Percentiles rank a stretch among this genome's conserved stretches.
Conservation (phyloP, 2,329 filamentous ascomycete species). For the Fusarium floridanum region DNA sequence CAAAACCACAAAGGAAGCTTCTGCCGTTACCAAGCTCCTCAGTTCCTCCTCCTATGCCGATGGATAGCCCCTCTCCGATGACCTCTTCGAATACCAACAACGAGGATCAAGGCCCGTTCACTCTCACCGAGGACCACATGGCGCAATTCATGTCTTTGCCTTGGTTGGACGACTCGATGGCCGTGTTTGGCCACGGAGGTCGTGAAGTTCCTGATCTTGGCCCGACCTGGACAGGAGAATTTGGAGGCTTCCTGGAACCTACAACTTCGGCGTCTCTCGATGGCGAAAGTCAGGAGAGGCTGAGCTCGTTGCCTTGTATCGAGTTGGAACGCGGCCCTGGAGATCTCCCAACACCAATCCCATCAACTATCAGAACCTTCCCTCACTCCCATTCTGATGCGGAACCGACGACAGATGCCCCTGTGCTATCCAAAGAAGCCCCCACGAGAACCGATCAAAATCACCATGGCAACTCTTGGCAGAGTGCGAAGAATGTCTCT, state of each 20-base stretch:
- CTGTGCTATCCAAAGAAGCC: neutral
- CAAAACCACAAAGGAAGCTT: neutral
- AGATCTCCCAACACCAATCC: neutral
- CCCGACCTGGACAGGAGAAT: neutral
- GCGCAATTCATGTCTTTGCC: constrained; percentile 10
- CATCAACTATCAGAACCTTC: neutral
- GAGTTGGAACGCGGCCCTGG: neutral
- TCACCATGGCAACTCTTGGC: neutral
- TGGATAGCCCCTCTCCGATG: neutral
- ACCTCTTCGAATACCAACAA: neutral
- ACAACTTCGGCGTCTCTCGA: neutral
- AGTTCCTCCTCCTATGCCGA: neutral
- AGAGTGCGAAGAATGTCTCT: neutral
- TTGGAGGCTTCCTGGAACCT: neutral
- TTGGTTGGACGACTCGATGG: constrained; percentile 3
- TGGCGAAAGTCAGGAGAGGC: neutral
- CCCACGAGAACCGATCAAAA: neutral
- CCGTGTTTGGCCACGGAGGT: neutral
- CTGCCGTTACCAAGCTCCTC: constrained; percentile 1
- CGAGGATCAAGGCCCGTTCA: neutral
- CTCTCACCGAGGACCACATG: constrained; percentile 6
- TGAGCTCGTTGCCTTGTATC: neutral
- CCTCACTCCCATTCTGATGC: neutral
- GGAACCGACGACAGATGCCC: neutral
- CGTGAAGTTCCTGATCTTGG: constrained; percentile 7